Evolutionary conservation across 768 basidiomycete species (phyloP).

Genomic region (Lentinula detonsa): DNA sequence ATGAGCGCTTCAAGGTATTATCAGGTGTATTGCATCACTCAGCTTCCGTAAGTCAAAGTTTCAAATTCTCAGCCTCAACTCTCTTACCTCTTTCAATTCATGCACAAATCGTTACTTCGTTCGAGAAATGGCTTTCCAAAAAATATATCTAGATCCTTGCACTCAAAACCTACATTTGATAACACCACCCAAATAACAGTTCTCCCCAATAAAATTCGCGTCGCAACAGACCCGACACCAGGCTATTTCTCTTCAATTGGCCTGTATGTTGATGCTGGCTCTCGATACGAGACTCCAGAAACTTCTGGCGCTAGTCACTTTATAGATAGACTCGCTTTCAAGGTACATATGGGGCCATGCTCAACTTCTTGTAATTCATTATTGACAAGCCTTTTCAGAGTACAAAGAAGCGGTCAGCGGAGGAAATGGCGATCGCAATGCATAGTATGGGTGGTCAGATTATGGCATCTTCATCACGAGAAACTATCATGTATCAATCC

Average conservation of each 20-base stretch:
- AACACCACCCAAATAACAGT: constrained; percentile 61
- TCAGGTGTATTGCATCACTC: not conserved
- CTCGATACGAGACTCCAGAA: constrained; percentile 73
- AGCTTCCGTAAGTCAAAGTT: too few relatives aligned
- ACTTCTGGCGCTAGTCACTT: constrained; percentile 87
- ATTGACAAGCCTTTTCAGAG: constrained; percentile 40
- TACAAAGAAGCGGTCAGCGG: constrained; percentile 63
- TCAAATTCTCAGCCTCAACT: not conserved
- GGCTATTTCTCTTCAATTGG: constrained; percentile 95
- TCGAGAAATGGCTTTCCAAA: not conserved
- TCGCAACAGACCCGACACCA: constrained; percentile 86
- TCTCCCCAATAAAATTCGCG: constrained; percentile 84
- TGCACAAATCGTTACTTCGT: constrained; percentile 2
- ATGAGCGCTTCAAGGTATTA: too few relatives aligned
- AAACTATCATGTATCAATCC: constrained; percentile 97
- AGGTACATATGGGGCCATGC: constrained; percentile 42
- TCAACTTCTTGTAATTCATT: constrained; percentile 1
- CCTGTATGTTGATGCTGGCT: constrained; percentile 90
- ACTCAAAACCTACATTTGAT: constrained; percentile 14
- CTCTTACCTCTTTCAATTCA: not conserved
- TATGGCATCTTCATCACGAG: constrained; percentile 83
- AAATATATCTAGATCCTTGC: constrained; percentile 10
- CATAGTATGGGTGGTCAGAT: constrained; percentile 89
- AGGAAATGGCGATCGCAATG: constrained; percentile 76
- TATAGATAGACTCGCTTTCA: constrained; percentile 93